Base-by-base conservation (phyloP, 495 filamentous ascomycete species). In the Entonaema liquescens region DNA sequence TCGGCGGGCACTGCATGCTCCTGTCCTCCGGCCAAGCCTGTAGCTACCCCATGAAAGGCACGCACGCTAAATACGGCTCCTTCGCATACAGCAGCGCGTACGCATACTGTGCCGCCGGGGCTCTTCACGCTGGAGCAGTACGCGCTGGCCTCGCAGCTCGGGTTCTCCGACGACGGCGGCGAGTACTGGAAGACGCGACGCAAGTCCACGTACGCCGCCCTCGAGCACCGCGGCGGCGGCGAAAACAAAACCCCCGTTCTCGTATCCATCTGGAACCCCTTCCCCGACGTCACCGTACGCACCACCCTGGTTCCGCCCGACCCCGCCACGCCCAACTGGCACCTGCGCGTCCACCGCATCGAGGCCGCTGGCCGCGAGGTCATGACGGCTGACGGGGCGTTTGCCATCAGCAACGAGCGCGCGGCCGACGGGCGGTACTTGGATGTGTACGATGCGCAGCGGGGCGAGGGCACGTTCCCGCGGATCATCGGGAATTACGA, bases 181-280 rank as follows among this genome's bases (percentile, higher is more conserved):
- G 91, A 94, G 76, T 88, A 89, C 57, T 94, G 91, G 92, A 91
- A 92, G 75, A 88, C 91, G 68, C 83, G 91, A 7, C 82, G 91
- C 5, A 74, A 89, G 8, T 87, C 85, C 15, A 79, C 83, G 36
- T 86, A 88, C 67, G 85, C 89, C 0, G 82, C 79, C 1, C 85
- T 93, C 19, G 82, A 88, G 61, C 73, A 79, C 13, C 81, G 83
- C 1, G 83, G 80, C 31, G 79, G 72, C 15, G 23, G 19, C 47
- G 8, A 53, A n/a, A 26, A 52, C 23, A 21, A 21, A 15, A 61
- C 72, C 0, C 86, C 88, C 0, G 84, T 92, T 3, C 81, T 93
- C 23, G 84, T 89, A 13, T 91, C 89, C 0, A 79, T 81, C 42
- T 92, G 90, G 91, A 83, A 83, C 35, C 89, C 90, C 12, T 93